Percentiles rank a stretch among this genome's conserved stretches.
These are phyloP conservation scores for Talaromyces wortmannii DNA, from an alignment of 495 filamentous ascomycete genomes.

Conservation along the genomic window DNA sequence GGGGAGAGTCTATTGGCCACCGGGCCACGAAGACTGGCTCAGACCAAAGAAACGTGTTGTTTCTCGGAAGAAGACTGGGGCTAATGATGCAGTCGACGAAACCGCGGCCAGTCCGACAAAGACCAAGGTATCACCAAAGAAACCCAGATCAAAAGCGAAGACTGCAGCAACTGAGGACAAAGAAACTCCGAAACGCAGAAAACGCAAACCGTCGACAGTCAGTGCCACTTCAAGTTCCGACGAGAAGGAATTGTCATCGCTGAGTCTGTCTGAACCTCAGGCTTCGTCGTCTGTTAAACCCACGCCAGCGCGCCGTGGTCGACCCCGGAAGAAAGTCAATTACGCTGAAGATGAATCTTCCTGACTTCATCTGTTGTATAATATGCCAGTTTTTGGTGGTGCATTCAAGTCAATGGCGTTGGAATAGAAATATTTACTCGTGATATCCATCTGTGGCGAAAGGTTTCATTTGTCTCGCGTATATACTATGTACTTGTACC, in stretches of 20 bases:
- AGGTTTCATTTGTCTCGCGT: too few species aligned
- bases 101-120: not conserved
- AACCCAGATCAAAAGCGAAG: too few species aligned
- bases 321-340: slow-evolving; percentile 33
- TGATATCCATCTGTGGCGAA: too few species aligned
- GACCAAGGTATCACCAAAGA: too few species aligned
- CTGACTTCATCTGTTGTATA: not conserved
- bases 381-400: too few species aligned
- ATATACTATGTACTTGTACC: too few species aligned
- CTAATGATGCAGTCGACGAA: not conserved
- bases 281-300: not conserved
- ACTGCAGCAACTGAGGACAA: too few species aligned
- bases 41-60: slow-evolving; percentile 66
- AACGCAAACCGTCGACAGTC: slow-evolving; percentile 25
- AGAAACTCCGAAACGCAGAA: slow-evolving; percentile 17
- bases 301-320: slow-evolving; percentile 17
- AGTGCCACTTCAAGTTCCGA: slow-evolving; percentile 20
- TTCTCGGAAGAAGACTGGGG: slow-evolving; percentile 42
- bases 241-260: slow-evolving; percentile 5
- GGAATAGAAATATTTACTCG: too few species aligned
- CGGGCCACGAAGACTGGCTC: slow-evolving; percentile 85
- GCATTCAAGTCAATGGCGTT: too few species aligned
- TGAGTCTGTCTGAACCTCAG: too few species aligned
- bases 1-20: slow-evolving; percentile 87
- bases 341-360: slow-evolving; percentile 34